phyloP scores from a whole-genome alignment of 768 basidiomycete genomes.

The Solioccasus polychromus region DNA sequence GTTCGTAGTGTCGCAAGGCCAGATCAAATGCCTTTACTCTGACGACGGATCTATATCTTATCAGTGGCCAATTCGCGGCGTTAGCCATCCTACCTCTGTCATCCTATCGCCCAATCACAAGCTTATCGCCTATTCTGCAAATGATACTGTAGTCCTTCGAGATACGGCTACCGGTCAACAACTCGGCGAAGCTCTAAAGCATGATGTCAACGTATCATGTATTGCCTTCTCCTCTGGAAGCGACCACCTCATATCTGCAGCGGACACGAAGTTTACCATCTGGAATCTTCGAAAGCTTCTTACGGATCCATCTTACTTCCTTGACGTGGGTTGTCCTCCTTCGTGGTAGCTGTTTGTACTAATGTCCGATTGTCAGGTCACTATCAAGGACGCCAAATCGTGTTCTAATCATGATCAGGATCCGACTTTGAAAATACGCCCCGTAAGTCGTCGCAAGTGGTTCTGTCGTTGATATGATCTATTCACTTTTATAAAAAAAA shows the following conservation, averaged over 20 bases:
- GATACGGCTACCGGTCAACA: conserved; percentile 10
- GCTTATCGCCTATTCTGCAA: conserved; percentile 15
- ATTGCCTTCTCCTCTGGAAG: conserved; percentile 10
- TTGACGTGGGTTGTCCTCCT: not conserved
- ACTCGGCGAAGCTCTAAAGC: conserved; percentile 8
- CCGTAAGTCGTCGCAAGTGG: not conserved
- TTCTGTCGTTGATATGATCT: not conserved
- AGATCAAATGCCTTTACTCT: conserved; percentile 15
- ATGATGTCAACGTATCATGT: conserved; percentile 8
- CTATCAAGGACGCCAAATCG: not conserved
- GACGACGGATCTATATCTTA: conserved; percentile 11
- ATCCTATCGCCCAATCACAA: conserved; percentile 10
- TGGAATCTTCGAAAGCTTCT: conserved; percentile 12
- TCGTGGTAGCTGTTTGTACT: not conserved
- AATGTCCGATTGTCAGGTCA: not conserved
- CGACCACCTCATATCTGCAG: conserved; percentile 5
- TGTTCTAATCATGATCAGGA: conserved; percentile 7
- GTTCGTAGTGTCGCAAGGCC: conserved; percentile 17
- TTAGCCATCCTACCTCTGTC: conserved; percentile 10
- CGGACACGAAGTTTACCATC: conserved; percentile 9
- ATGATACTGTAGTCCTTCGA: conserved; percentile 7
- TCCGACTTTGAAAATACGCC: not conserved
- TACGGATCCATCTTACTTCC: not conserved
- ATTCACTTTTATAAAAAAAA: not conserved
- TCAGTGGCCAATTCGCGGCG: conserved; percentile 13